Evolutionary conservation across 345 rosid genomes (phyloP).

Genomic region (Citrus unshiu): DNA sequence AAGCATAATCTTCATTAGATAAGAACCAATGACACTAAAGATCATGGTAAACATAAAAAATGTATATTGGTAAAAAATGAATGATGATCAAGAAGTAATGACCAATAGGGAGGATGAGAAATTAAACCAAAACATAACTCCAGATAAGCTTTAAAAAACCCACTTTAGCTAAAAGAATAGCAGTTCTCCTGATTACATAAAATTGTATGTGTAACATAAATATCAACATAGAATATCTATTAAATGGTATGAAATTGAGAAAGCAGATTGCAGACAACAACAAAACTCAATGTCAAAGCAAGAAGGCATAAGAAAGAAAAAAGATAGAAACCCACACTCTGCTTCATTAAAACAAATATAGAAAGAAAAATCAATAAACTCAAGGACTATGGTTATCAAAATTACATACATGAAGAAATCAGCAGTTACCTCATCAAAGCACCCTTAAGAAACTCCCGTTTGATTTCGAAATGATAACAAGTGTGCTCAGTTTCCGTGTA

Average conservation of each 20-base stretch:
- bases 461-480: slow-evolving; percentile 97
- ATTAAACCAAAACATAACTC: not conserved
- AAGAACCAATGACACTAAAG: not conserved
- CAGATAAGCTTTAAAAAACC: not conserved
- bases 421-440: slow-evolving; percentile 74
- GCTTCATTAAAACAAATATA: not conserved
- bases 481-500: slow-evolving; percentile 94
- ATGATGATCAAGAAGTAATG: not conserved
- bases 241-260: not conserved
- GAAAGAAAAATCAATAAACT: not conserved
- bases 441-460: slow-evolving; percentile 78
- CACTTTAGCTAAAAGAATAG: not conserved
- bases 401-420: not conserved
- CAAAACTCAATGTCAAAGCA: not conserved
- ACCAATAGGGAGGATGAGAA: not conserved
- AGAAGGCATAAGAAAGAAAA: not conserved
- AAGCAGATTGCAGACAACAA: not conserved
- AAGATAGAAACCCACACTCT: not conserved
- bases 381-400: not conserved
- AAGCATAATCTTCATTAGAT: not conserved
- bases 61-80: not conserved
- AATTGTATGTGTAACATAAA: not conserved
- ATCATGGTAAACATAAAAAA: not conserved
- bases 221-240: not conserved
- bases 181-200: not conserved